Evolutionary conservation across 1,139 yeast species (phyloP).

Genomic region (Yamadazyma buinensis): DNA sequence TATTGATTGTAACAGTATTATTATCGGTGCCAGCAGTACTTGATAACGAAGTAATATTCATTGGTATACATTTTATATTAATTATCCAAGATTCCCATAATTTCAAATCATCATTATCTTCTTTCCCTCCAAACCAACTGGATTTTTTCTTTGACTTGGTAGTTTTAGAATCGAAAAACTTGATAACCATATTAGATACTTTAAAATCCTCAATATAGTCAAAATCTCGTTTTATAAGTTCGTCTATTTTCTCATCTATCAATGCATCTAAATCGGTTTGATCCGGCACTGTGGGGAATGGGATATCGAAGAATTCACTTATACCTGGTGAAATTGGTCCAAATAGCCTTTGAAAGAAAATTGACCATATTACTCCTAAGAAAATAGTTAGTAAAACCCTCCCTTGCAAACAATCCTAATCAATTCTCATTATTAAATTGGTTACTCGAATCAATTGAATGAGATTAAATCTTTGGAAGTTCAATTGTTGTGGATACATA

Average conservation of each 20-base stretch:
- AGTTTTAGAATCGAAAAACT: conserved; percentile 25
- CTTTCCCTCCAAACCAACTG: conserved; percentile 42
- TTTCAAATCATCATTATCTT: conserved; percentile 18
- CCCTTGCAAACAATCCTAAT: not conserved
- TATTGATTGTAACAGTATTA: not conserved
- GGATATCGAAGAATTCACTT: conserved; percentile 38
- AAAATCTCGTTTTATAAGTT: conserved; percentile 30
- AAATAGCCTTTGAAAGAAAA: conserved; percentile 67
- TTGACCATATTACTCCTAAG: conserved; percentile 59
- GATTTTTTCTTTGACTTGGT: conserved; percentile 31
- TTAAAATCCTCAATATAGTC: conserved; percentile 10
- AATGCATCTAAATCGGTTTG: conserved; percentile 42
- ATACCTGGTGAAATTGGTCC: conserved; percentile 61
- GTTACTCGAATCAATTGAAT: no score
- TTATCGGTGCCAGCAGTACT: conserved; percentile 1
- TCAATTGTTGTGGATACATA: conserved; percentile 28
- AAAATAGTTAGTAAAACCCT: not conserved
- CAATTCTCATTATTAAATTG: no score
- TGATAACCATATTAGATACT: conserved; percentile 24
- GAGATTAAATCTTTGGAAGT: no score
- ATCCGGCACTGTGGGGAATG: conserved; percentile 43
- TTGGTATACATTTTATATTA: conserved; percentile 33
- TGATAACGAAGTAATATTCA: conserved; percentile 5
- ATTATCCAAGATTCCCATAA: conserved; percentile 46
- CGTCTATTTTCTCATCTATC: conserved; percentile 40